phyloP scores from a whole-genome alignment of 768 basidiomycete genomes.

The Rhizopogon roseolus region DNA sequence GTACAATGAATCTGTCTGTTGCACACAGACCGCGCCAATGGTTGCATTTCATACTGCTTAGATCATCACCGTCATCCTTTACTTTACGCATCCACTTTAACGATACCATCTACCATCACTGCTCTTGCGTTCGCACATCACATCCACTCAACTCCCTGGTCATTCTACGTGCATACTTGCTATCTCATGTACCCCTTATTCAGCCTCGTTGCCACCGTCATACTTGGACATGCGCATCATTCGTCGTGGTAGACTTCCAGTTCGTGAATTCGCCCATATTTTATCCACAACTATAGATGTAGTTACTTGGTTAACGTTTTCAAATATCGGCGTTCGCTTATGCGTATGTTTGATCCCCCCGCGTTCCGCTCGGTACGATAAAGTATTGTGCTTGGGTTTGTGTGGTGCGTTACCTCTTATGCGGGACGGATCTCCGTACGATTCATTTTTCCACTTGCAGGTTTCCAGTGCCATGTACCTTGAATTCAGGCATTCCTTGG shows the following conservation, averaged over 20 bases:
- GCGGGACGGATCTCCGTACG: slow-evolving; percentile 1
- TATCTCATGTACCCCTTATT: slow-evolving; percentile 25
- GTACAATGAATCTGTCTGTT: slow-evolving; percentile 2
- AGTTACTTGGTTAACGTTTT: slow-evolving; percentile 11
- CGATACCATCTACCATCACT: slow-evolving; percentile 21
- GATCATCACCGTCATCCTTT: slow-evolving; percentile 17
- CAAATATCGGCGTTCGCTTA: neutral
- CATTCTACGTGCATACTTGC: slow-evolving; percentile 24
- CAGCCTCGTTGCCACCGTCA: slow-evolving; percentile 5
- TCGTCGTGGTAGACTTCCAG: neutral
- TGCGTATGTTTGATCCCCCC: slow-evolving; percentile 1
- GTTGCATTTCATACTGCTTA: slow-evolving; percentile 9
- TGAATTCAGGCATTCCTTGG: neutral
- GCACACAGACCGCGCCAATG: slow-evolving; percentile 11
- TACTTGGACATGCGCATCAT: slow-evolving; percentile 1
- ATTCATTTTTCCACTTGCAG: neutral
- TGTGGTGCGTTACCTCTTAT: neutral
- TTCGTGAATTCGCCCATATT: slow-evolving; percentile 6
- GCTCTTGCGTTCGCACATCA: slow-evolving; percentile 8
- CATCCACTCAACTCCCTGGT: slow-evolving; percentile 10
- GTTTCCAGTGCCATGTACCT: neutral
- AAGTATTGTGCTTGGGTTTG: neutral
- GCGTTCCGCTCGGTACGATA: neutral
- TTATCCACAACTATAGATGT: slow-evolving; percentile 23
- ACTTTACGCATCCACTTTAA: slow-evolving; percentile 21